Conservation (phyloP, 2,329 filamentous ascomycete species). For the Trichoderma atrobrunneum region DNA sequence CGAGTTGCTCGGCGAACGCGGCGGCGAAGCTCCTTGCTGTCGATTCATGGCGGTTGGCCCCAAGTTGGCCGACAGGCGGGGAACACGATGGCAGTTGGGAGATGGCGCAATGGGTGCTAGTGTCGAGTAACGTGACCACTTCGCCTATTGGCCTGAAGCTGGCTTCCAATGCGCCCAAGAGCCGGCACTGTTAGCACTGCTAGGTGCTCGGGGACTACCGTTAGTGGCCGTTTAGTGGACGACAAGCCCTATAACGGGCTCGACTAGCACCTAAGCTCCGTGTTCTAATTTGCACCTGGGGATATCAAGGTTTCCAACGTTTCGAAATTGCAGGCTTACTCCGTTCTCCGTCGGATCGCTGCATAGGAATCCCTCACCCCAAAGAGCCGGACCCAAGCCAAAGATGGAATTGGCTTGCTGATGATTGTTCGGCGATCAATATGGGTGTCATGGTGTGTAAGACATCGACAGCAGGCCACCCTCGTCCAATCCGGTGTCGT, state of each 20-base stretch:
- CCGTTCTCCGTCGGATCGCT: not conserved
- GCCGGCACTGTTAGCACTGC: not conserved
- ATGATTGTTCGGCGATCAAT: not conserved
- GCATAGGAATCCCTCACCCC: not conserved
- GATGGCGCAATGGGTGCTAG: not conserved
- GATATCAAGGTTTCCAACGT: not conserved
- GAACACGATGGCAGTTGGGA: not conserved
- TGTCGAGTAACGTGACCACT: slow-evolving; percentile 11
- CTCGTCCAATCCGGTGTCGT: not conserved
- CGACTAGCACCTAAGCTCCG: not conserved
- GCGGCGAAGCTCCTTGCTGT: slow-evolving; percentile 8
- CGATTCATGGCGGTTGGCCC: not conserved
- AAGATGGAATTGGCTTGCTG: not conserved
- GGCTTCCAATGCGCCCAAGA: not conserved
- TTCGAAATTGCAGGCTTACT: not conserved
- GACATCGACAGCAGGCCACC: not conserved
- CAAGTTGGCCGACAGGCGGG: slow-evolving; percentile 16
- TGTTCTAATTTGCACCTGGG: not conserved
- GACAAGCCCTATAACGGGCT: not conserved
- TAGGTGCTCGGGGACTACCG: not conserved
- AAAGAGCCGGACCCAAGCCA: not conserved
- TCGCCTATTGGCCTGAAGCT: not conserved
- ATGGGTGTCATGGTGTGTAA: slow-evolving; percentile 5
- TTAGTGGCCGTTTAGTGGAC: not conserved
- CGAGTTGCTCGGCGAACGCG: slow-evolving; percentile 5